phyloP scores from a whole-genome alignment of 345 rosid species.

The Rhizophora apiculata region DNA sequence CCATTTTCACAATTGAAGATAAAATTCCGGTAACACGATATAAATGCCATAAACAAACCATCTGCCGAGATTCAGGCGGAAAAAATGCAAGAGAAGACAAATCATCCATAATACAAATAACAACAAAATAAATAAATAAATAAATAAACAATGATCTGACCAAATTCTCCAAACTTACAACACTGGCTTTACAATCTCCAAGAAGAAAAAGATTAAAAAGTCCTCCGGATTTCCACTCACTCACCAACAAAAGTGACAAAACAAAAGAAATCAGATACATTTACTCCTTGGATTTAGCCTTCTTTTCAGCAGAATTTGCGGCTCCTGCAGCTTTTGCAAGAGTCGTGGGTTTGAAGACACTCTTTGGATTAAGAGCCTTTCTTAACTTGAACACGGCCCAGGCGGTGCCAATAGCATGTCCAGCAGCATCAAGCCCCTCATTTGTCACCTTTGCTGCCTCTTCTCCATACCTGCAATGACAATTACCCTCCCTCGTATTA shows the following conservation, averaged over 20 bases:
- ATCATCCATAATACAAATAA: not conserved
- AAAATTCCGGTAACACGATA: too few species aligned
- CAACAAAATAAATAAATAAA: not conserved
- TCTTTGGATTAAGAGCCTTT: slow-evolving; percentile 76
- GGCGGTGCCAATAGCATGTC: slow-evolving; percentile 86
- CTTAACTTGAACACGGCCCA: slow-evolving; percentile 92
- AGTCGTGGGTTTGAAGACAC: slow-evolving; percentile 61
- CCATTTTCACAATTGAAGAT: too few species aligned
- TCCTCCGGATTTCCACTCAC: not conserved
- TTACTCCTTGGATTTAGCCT: slow-evolving; percentile 40
- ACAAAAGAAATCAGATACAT: not conserved
- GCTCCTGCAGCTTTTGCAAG: slow-evolving; percentile 66
- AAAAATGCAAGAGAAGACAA: not conserved
- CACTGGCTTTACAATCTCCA: not conserved
- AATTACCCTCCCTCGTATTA: not conserved
- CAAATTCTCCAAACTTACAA: not conserved
- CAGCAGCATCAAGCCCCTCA: slow-evolving; percentile 82
- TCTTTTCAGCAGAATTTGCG: slow-evolving; percentile 38
- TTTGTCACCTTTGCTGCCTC: slow-evolving; percentile 64
- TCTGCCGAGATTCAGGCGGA: not conserved
- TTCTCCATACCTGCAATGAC: slow-evolving; percentile 64
- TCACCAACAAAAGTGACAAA: not conserved
- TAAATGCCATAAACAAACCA: too few species aligned
- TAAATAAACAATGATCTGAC: not conserved
- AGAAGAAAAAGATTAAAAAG: not conserved